These are phyloP conservation scores for Intubia oerlemansii DNA, from an alignment of 2,329 filamentous ascomycete species.

Conservation along the genomic window DNA sequence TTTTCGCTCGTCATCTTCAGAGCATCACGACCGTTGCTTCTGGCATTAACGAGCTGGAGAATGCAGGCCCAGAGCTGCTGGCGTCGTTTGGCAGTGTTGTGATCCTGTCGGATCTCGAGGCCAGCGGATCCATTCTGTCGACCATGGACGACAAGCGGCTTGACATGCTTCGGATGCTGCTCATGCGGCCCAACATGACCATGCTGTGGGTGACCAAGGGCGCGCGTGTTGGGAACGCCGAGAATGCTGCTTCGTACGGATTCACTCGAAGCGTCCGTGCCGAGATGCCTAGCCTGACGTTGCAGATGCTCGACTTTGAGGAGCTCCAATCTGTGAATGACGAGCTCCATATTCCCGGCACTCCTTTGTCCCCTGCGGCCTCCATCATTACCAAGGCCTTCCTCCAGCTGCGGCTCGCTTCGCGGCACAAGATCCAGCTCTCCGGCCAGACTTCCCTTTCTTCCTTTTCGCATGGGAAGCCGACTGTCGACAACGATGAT, in stretches of 20 bases:
- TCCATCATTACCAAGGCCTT: constrained; percentile 8
- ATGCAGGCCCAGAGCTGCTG: not conserved
- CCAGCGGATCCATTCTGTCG: constrained; percentile 11
- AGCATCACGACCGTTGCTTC: not conserved
- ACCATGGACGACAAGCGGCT: constrained; percentile 14
- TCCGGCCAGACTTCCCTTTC: too few relatives aligned
- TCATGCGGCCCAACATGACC: constrained; percentile 12
- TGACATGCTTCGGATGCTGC: constrained; percentile 7
- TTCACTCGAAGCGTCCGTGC: constrained; percentile 13
- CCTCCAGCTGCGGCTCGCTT: constrained; percentile 8
- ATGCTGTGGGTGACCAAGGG: constrained; percentile 14
- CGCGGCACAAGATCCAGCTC: too few relatives aligned
- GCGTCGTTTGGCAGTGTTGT: constrained; percentile 13
- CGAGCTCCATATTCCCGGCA: not conserved
- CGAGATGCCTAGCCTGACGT: constrained; percentile 12
- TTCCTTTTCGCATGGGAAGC: too few relatives aligned
- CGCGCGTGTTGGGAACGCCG: constrained; percentile 8
- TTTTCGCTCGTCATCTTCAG: not conserved
- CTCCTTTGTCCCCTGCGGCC: not conserved
- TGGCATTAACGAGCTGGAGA: constrained; percentile 11
- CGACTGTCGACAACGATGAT: too few relatives aligned
- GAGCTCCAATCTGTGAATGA: constrained; percentile 1
- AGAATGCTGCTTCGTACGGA: constrained; percentile 13
- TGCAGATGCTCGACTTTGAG: constrained; percentile 14
- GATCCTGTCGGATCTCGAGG: constrained; percentile 16